Percentiles rank a stretch among this genome's conserved stretches.
Evolutionary conservation across 192 early-diverging fungal genomes (phyloP).

Genomic region (Polychytrium aggregatum): DNA sequence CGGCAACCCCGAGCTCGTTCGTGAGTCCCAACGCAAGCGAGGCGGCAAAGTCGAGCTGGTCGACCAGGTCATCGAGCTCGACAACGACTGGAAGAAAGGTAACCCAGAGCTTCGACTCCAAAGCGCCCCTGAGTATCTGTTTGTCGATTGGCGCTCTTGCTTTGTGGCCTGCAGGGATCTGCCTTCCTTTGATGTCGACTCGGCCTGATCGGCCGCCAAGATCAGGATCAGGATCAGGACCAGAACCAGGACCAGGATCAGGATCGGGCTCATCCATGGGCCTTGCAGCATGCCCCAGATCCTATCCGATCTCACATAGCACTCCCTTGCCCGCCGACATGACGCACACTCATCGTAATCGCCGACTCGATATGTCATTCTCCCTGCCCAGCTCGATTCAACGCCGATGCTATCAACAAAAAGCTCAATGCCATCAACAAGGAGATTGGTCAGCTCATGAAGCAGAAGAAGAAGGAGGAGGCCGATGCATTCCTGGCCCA

Average conservation of each 20-base stretch:
- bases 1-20: conserved; percentile 84
- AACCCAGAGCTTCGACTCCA: conserved; percentile 15
- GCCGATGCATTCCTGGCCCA: conserved; percentile 57
- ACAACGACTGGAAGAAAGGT: conserved; percentile 84
- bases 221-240: too few species aligned
- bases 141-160: too few species aligned
- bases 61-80: conserved; percentile 82
- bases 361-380: too few species aligned
- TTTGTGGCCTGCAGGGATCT: too few species aligned
- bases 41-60: conserved; percentile 74
- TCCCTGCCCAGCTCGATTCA: conserved; percentile 77
- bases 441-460: conserved; percentile 77
- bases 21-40: conserved; percentile 86
- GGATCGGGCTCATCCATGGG: too few species aligned
- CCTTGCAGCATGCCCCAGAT: too few species aligned
- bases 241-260: too few species aligned
- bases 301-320: too few species aligned
- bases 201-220: too few species aligned
- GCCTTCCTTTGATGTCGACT: too few species aligned
- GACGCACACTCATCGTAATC: too few species aligned
- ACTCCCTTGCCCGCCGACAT: too few species aligned
- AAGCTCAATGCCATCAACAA: conserved; percentile 86
- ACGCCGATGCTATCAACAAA: conserved; percentile 81
- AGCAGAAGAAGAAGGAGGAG: conserved; percentile 73
- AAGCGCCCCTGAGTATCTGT: not conserved